Conservation (phyloP, 1,139 yeast genomes). For the Pneumocystis sp. region DNA sequence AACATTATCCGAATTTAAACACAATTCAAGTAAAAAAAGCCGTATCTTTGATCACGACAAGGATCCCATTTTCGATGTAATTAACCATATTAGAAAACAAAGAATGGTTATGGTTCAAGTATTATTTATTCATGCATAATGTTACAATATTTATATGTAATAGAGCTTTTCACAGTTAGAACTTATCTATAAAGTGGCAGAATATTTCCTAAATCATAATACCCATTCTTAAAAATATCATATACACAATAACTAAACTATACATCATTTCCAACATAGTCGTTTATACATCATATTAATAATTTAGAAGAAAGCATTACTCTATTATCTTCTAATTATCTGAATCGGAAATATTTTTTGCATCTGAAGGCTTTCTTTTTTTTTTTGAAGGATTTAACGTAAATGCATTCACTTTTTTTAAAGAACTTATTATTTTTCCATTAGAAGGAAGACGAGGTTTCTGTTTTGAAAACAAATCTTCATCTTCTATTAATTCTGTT, state of each 20-base stretch:
- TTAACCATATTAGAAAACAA: constrained; percentile 35
- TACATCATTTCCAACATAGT: background rate
- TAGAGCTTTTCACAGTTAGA: background rate
- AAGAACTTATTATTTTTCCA: constrained; percentile 45
- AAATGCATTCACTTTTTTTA: background rate
- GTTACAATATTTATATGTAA: constrained; percentile 2
- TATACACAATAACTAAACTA: background rate
- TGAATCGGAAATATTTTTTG: background rate
- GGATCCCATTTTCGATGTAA: constrained; percentile 26
- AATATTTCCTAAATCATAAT: background rate
- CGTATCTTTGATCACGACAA: constrained; percentile 8
- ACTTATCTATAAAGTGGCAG: background rate
- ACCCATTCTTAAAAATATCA: background rate
- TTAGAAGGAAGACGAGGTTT: constrained; percentile 86
- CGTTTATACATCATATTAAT: background rate
- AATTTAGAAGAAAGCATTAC: background rate
- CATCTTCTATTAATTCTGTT: constrained; percentile 48
- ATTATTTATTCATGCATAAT: constrained; percentile 1
- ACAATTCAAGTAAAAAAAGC: background rate
- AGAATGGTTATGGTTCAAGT: constrained; percentile 54
- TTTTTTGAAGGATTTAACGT: constrained; percentile 4
- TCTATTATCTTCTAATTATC: background rate
- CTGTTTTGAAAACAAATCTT: constrained; percentile 62
- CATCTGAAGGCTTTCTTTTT: constrained; percentile 7
- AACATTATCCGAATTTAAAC: background rate